phyloP scores from a whole-genome alignment of 257 asterid genomes.

The Salvia rosmarinus region DNA sequence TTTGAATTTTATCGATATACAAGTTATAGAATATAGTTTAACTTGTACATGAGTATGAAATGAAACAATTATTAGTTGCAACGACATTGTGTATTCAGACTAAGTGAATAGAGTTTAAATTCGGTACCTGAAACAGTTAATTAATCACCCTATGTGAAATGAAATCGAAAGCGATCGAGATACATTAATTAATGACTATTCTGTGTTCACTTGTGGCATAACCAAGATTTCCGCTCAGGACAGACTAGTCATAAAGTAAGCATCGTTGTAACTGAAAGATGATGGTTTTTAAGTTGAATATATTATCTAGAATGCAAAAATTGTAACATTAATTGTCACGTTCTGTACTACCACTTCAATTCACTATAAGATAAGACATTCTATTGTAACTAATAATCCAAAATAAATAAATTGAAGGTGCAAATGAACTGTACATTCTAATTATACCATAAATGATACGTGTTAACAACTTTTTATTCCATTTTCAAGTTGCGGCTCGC shows the following conservation, averaged over 20 bases:
- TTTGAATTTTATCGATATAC: no score
- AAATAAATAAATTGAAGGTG: background rate
- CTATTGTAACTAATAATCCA: background rate
- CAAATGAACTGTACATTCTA: background rate
- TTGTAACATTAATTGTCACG: background rate
- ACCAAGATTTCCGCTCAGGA: background rate
- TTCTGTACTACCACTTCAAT: background rate
- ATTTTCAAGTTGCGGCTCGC: slow-evolving; percentile 29
- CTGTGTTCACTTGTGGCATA: background rate
- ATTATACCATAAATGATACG: slow-evolving; percentile 7
- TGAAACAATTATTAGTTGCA: no score
- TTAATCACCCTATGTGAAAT: background rate
- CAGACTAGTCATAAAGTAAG: no score
- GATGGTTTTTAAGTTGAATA: background rate
- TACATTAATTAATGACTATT: background rate
- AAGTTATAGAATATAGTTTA: no score
- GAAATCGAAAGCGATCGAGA: background rate
- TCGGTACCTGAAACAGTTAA: background rate
- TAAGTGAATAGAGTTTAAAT: background rate
- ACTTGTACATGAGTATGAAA: no score
- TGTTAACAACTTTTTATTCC: slow-evolving; percentile 29
- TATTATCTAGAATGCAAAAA: no score
- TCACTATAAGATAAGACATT: background rate
- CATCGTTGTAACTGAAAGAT: background rate
- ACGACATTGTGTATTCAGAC: no score